These are phyloP conservation scores for Salicornia ramosissima DNA, from an alignment of 148 eudicot species.

Conservation along the genomic window DNA sequence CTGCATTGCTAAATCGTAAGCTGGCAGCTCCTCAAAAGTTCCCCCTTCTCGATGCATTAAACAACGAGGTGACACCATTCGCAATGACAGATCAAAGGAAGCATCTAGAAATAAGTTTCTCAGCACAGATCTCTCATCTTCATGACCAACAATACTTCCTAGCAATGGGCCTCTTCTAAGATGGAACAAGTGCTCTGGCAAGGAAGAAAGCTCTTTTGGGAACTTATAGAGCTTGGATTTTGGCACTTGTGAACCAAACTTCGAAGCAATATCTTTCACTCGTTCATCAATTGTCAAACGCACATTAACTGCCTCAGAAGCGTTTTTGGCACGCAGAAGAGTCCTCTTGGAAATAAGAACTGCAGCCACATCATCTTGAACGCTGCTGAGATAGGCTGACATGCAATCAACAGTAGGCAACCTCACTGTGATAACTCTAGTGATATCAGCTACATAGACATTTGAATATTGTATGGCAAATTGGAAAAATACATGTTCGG, in stretches of 20 bases:
- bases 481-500: constrained; percentile 75
- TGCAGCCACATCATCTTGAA: constrained; percentile 88
- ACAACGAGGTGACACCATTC: constrained; percentile 94
- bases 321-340: constrained; percentile 68
- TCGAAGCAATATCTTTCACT: constrained; percentile 73
- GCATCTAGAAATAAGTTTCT: constrained; percentile 85
- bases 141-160: constrained; percentile 89
- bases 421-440: constrained; percentile 78
- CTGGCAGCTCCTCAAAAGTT: constrained; percentile 96
- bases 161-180: constrained; percentile 87
- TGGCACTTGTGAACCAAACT: constrained; percentile 79
- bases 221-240: constrained; percentile 81
- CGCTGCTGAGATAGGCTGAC: constrained; percentile 80
- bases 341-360: constrained; percentile 87
- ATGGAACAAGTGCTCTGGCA: constrained; percentile 92
- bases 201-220: constrained; percentile 75
- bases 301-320: constrained; percentile 59
- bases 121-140: constrained; percentile 90
- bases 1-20: constrained; percentile 95
- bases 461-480: constrained; percentile 70
- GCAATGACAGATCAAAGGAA: constrained; percentile 88
- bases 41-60: constrained; percentile 98
- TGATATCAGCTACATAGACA: constrained; percentile 76
- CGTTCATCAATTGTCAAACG: constrained; percentile 82
- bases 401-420: constrained; percentile 88